Conservation (phyloP, 345 rosid species). For the Melaleuca alternifolia region DNA sequence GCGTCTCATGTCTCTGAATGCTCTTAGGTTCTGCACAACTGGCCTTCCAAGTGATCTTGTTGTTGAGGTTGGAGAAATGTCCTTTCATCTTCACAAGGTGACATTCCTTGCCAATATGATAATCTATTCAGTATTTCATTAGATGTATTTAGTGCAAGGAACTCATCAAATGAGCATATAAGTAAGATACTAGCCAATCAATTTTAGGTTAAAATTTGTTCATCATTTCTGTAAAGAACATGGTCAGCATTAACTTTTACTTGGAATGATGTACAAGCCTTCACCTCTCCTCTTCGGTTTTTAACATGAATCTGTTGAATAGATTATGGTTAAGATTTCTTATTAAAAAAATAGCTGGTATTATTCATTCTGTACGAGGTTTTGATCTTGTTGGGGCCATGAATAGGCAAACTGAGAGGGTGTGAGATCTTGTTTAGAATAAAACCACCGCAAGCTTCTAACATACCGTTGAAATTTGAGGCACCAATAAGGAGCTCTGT, state of each 20-base stretch:
- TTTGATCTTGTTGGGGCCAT: neutral
- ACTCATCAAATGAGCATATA: neutral
- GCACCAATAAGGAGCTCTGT: neutral
- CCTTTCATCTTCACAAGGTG: slow-evolving; percentile 99
- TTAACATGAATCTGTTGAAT: neutral
- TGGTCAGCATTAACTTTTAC: neutral
- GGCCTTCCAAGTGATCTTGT: slow-evolving; percentile 92
- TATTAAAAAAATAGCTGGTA: neutral
- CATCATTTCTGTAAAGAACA: neutral
- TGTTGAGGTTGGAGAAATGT: slow-evolving; percentile 89
- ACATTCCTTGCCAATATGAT: neutral
- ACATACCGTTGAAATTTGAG: neutral
- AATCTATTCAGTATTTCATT: neutral
- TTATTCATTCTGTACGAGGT: neutral
- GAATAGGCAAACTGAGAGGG: neutral
- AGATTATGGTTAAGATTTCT: neutral
- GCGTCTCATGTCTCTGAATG: neutral
- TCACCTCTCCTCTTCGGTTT: neutral
- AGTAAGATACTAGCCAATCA: neutral
- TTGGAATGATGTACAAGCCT: neutral
- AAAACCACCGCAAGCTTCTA: neutral
- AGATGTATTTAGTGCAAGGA: neutral
- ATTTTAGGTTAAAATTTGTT: neutral
- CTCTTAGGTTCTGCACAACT: slow-evolving; percentile 83
- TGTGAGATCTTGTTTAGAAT: neutral